Conservation (phyloP, 2,329 filamentous ascomycete genomes). For the Pseudogymnoascus sp. region DNA sequence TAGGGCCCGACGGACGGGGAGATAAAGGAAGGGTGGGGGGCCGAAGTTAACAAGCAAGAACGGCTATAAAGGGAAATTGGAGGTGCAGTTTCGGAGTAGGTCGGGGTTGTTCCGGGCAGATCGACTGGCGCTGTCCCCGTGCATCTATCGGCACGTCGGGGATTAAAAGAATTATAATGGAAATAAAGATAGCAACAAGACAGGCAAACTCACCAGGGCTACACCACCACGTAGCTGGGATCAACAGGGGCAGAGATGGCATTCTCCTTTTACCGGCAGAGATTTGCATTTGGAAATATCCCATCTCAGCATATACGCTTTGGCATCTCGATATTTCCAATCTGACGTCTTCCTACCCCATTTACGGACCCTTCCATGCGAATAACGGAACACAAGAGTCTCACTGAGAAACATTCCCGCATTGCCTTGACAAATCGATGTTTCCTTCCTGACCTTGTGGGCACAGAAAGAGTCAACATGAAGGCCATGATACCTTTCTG, state of each 20-base stretch:
- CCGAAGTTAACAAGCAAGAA: neutral
- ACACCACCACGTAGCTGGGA: neutral
- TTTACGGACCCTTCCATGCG: neutral
- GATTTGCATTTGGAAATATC: neutral
- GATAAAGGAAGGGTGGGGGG: neutral
- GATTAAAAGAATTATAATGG: neutral
- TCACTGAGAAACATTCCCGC: neutral
- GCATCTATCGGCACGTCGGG: neutral
- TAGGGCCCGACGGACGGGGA: neutral
- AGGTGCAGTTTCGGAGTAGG: neutral
- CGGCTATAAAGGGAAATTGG: neutral
- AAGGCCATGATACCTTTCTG: neutral
- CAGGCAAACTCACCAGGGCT: neutral
- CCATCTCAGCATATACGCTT: neutral
- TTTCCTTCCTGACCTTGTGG: neutral
- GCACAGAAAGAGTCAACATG: neutral
- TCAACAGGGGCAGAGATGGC: neutral
- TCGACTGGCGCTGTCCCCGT: neutral
- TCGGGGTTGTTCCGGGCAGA: neutral
- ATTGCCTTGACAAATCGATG: neutral
- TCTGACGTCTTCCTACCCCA: neutral
- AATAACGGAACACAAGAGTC: neutral
- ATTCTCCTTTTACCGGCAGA: neutral
- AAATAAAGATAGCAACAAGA: neutral
- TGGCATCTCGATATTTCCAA: neutral